phyloP scores from a whole-genome alignment of 306 rosid species.

The Cucurbita pepo region DNA sequence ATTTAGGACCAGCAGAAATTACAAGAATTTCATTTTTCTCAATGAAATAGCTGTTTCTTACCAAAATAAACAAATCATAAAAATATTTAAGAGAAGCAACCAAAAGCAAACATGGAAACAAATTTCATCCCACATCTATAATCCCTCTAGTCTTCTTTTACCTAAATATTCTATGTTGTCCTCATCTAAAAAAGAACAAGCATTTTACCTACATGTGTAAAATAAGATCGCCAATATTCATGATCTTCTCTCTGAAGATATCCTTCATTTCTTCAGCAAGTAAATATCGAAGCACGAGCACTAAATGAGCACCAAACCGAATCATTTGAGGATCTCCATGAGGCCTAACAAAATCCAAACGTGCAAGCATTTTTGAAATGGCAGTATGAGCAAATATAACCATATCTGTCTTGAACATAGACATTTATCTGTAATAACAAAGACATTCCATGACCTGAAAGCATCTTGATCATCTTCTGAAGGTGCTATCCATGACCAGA shows the following conservation, averaged over 20 bases:
- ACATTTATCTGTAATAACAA: background rate
- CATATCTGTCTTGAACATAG: background rate
- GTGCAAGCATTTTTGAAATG: background rate
- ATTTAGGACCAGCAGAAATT: background rate
- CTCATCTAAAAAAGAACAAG: background rate
- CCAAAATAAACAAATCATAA: background rate
- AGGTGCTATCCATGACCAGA: conserved; percentile 98
- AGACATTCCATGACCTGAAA: conserved; percentile 40
- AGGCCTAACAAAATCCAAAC: conserved; percentile 41
- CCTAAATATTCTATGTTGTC: background rate
- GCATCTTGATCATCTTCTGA: conserved; percentile 55
- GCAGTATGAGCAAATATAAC: background rate
- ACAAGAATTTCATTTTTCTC: background rate
- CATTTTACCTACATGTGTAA: conserved; percentile 64
- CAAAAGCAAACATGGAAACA: background rate
- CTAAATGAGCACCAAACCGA: conserved; percentile 94
- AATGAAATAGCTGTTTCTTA: background rate
- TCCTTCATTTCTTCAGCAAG: conserved; percentile 66
- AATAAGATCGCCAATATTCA: conserved; percentile 82
- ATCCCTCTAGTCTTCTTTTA: background rate
- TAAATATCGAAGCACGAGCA: conserved; percentile 80
- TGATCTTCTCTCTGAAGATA: conserved; percentile 59
- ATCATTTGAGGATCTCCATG: conserved; percentile 95
- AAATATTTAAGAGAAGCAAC: background rate
- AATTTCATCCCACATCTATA: background rate